Percentiles rank a stretch among this genome's conserved stretches.
Conservation (phyloP, 805 yeast species). For the Saccharomyces mikatae region DNA sequence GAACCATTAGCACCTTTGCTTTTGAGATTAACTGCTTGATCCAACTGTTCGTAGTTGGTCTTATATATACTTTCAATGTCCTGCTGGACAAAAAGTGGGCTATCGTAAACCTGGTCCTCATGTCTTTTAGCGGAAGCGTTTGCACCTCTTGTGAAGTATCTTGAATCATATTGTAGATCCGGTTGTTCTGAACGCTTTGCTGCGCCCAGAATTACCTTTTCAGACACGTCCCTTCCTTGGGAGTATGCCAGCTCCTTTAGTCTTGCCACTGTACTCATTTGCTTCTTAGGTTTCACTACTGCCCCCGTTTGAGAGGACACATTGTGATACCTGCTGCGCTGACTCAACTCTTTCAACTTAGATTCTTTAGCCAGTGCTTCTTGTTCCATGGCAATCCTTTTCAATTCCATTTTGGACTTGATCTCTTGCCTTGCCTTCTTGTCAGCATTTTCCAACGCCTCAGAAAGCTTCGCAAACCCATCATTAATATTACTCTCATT, state of each 20-base stretch:
- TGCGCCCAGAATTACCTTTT: slow-evolving; percentile 45
- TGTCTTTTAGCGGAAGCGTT: slow-evolving; percentile 25
- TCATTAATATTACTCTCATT: slow-evolving; percentile 40
- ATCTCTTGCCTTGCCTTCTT: slow-evolving; percentile 50
- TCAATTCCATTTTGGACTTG: slow-evolving; percentile 41
- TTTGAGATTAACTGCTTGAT: slow-evolving; percentile 8
- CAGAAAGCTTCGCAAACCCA: slow-evolving; percentile 54
- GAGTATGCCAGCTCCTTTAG: slow-evolving; percentile 36
- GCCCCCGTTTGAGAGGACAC: not conserved
- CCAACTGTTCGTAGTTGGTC: slow-evolving; percentile 28
- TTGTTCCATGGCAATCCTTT: slow-evolving; percentile 42
- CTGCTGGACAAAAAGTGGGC: slow-evolving; percentile 49
- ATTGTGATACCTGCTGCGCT: slow-evolving; percentile 3
- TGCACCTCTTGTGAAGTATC: slow-evolving; percentile 44
- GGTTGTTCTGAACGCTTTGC: slow-evolving; percentile 32
- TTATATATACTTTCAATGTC: slow-evolving; percentile 44
- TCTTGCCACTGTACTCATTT: slow-evolving; percentile 38
- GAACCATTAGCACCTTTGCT: slow-evolving; percentile 1
- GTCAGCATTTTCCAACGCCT: slow-evolving; percentile 68
- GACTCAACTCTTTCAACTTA: slow-evolving; percentile 31
- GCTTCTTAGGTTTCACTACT: slow-evolving; percentile 17
- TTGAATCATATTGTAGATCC: slow-evolving; percentile 49
- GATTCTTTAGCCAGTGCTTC: slow-evolving; percentile 45
- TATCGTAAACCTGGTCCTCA: slow-evolving; percentile 50
- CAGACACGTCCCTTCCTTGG: slow-evolving; percentile 47